Conservation (phyloP, 169 alveolate species). For the Babesia bovis region DNA sequence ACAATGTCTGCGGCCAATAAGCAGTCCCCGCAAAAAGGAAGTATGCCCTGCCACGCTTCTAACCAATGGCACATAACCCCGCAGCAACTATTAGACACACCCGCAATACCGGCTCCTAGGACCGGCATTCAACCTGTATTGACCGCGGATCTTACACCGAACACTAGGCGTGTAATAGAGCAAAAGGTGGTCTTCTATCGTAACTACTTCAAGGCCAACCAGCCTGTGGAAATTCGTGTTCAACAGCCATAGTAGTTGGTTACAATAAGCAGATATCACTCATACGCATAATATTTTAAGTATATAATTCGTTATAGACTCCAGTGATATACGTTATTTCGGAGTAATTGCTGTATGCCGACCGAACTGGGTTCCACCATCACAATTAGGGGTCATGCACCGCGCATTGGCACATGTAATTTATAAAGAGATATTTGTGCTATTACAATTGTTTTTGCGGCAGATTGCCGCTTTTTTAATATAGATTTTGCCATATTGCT, state of each 20-base stretch:
- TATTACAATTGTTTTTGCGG: background rate
- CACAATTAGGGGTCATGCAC: background rate
- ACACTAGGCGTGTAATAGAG: slow-evolving; percentile 14
- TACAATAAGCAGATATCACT: too few relatives aligned
- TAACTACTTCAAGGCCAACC: slow-evolving; percentile 52
- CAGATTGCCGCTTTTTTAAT: background rate
- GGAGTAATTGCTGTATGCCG: too few relatives aligned
- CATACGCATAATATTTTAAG: too few relatives aligned
- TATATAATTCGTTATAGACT: too few relatives aligned
- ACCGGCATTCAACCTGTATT: background rate
- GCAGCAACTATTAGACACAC: background rate
- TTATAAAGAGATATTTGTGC: background rate
- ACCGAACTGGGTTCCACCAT: background rate
- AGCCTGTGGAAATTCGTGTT: background rate
- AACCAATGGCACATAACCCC: background rate
- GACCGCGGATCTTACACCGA: background rate
- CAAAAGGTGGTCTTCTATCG: slow-evolving; percentile 27
- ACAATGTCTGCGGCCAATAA: background rate
- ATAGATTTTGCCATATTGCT: background rate
- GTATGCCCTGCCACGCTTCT: background rate
- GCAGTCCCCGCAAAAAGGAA: background rate
- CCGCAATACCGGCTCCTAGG: background rate
- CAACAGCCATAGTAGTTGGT: background rate
- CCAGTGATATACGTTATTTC: too few relatives aligned
- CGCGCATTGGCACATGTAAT: background rate